These are phyloP conservation scores for Beauveria rudraprayagi DNA, from an alignment of 2,329 filamentous ascomycete genomes.

Conservation along the genomic window DNA sequence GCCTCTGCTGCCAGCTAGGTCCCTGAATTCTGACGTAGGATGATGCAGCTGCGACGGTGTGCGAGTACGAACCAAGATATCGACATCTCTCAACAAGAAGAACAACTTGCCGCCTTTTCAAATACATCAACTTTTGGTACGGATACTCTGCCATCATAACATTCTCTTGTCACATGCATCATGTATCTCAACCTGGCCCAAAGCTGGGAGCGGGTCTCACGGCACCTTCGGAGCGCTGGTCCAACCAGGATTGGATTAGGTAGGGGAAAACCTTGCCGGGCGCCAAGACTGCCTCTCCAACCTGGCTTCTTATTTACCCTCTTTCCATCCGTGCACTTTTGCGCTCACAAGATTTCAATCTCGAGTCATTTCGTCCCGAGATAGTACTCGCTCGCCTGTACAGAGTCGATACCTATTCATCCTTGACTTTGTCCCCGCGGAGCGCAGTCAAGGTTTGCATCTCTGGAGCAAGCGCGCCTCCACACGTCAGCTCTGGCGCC, in stretches of 20 bases:
- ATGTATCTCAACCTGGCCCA: not conserved
- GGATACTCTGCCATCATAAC: not conserved
- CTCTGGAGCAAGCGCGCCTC: not conserved
- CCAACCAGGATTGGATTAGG: no score
- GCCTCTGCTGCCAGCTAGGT: not conserved
- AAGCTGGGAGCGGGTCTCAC: constrained; percentile 3
- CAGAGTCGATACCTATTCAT: not conserved
- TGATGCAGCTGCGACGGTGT: not conserved
- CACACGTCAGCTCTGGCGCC: constrained; percentile 1
- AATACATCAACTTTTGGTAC: no score
- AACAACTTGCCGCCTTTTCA: no score
- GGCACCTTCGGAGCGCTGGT: not conserved
- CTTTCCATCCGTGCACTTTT: not conserved
- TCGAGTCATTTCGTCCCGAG: not conserved
- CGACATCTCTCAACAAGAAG: not conserved
- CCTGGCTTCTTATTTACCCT: not conserved
- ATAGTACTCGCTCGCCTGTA: no score
- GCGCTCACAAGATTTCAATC: not conserved
- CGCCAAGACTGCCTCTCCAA: not conserved
- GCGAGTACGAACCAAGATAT: not conserved
- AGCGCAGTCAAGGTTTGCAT: not conserved
- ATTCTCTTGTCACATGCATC: not conserved
- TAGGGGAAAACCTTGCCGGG: not conserved
- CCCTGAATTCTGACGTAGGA: not conserved
- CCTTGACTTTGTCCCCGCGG: not conserved